Conservation (phyloP, 139 green algal species). For the Auxenochlorella protothecoides region DNA sequence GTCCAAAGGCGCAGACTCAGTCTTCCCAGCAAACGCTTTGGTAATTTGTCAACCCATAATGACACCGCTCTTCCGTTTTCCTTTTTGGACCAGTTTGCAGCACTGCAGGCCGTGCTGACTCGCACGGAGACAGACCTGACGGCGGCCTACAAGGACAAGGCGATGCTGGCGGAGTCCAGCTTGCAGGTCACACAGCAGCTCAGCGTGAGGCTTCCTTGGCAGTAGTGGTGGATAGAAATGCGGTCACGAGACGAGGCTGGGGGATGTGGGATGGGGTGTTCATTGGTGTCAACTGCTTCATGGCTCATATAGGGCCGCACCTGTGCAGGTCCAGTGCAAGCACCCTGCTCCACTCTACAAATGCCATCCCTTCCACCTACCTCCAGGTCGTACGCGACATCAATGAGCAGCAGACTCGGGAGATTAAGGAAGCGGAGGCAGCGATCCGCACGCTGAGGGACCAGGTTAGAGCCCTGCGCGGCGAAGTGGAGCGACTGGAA, state of each 20-base stretch:
- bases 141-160: constrained; percentile 35
- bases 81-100: constrained; percentile 8
- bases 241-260: no score
- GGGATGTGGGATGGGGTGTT: no score
- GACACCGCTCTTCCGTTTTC: background rate
- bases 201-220: no score
- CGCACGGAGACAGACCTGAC: constrained; percentile 33
- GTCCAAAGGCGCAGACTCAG: no score
- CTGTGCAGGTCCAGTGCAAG: no score
- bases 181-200: constrained; percentile 30
- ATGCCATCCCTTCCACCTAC: no score
- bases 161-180: constrained; percentile 26
- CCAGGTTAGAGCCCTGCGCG: constrained; percentile 7
- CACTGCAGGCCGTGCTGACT: constrained; percentile 8
- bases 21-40: no score
- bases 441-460: constrained; percentile 5
- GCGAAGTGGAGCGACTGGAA: constrained; percentile 5
- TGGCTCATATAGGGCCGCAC: no score
- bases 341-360: no score
- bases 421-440: constrained; percentile 15
- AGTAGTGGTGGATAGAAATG: no score
- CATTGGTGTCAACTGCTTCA: no score
- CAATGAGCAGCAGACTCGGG: constrained; percentile 24
- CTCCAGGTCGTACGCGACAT: constrained; percentile 30
- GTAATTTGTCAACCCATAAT: no score